Conservation (phyloP, 2,329 filamentous ascomycete genomes). For the Aspergillus hortae region DNA sequence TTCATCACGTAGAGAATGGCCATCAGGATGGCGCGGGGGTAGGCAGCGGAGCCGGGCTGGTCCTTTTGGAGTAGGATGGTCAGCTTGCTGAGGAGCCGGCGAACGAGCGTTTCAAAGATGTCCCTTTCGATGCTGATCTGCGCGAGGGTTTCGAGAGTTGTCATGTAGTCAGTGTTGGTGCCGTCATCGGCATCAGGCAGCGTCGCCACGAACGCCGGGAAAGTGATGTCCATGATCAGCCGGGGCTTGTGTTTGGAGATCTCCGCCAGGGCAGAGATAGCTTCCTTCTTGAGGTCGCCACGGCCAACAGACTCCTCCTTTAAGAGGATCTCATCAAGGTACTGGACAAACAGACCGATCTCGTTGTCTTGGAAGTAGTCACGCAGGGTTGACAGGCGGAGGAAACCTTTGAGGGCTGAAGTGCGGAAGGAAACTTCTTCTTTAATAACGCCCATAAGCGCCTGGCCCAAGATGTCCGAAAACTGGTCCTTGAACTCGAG, state of each 20-base stretch:
- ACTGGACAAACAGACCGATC: slow-evolving; percentile 52
- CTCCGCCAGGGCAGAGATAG: slow-evolving; percentile 57
- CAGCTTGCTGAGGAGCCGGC: slow-evolving; percentile 62
- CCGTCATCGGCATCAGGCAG: slow-evolving; percentile 57
- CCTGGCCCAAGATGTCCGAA: slow-evolving; percentile 54
- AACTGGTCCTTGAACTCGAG: slow-evolving; percentile 49
- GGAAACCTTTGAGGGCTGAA: slow-evolving; percentile 46
- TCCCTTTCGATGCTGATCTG: slow-evolving; percentile 61
- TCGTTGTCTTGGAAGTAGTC: slow-evolving; percentile 51
- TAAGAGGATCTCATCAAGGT: slow-evolving; percentile 59
- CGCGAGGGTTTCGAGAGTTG: slow-evolving; percentile 61
- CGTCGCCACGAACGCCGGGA: slow-evolving; percentile 63
- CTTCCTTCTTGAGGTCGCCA: slow-evolving; percentile 56
- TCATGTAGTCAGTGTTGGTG: slow-evolving; percentile 47
- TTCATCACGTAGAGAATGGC: slow-evolving; percentile 61
- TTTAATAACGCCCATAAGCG: slow-evolving; percentile 50
- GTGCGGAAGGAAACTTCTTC: slow-evolving; percentile 51
- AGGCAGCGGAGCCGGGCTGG: slow-evolving; percentile 45
- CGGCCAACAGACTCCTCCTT: slow-evolving; percentile 55
- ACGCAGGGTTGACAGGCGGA: slow-evolving; percentile 44
- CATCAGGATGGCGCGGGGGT: slow-evolving; percentile 58
- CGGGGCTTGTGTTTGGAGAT: slow-evolving; percentile 61
- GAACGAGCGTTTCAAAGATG: slow-evolving; percentile 61
- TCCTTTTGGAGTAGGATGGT: slow-evolving; percentile 53
- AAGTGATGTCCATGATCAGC: slow-evolving; percentile 61